A percentile compares a stretch with the other conserved stretches of the same genome.
Conservation (phyloP, 108 stramenopile species). For the Mediolabrus comicus region DNA sequence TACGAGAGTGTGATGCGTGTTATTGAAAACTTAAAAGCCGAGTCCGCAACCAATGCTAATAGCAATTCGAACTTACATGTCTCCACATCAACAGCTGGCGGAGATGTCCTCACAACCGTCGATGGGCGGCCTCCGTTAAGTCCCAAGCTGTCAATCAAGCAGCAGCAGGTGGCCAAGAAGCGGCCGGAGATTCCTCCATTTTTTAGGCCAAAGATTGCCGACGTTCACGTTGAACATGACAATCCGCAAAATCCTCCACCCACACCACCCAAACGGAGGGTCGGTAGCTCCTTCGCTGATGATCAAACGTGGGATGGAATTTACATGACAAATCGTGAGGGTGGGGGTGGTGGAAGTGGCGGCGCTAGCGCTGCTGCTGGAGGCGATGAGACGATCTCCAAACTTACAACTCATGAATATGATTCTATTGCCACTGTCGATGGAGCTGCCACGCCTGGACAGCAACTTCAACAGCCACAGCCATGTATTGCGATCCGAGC, state of each 20-base stretch:
- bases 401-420: not conserved
- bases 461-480: constrained; percentile 12
- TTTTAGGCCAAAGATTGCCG: constrained; percentile 13
- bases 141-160: constrained; percentile 46
- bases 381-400: not conserved
- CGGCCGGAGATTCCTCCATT: constrained; percentile 37
- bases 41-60: constrained; percentile 17
- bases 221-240: not conserved
- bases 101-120: constrained; percentile 6
- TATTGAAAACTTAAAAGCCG: constrained; percentile 60
- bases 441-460: not conserved
- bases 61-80: not conserved
- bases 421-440: constrained; percentile 3
- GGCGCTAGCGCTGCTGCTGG: not conserved
- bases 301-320: constrained; percentile 54
- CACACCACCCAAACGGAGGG: constrained; percentile 21
- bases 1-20: constrained; percentile 70
- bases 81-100: not conserved
- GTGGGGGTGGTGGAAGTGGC: not conserved
- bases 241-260: constrained; percentile 29
- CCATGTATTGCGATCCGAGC: constrained; percentile 26
- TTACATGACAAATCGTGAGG: constrained; percentile 7
- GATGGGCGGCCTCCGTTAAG: constrained; percentile 44
- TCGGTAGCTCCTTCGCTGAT: constrained; percentile 18
- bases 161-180: not conserved